Conservation (phyloP, 495 filamentous ascomycete genomes). For the Penicillium riverlandense region DNA sequence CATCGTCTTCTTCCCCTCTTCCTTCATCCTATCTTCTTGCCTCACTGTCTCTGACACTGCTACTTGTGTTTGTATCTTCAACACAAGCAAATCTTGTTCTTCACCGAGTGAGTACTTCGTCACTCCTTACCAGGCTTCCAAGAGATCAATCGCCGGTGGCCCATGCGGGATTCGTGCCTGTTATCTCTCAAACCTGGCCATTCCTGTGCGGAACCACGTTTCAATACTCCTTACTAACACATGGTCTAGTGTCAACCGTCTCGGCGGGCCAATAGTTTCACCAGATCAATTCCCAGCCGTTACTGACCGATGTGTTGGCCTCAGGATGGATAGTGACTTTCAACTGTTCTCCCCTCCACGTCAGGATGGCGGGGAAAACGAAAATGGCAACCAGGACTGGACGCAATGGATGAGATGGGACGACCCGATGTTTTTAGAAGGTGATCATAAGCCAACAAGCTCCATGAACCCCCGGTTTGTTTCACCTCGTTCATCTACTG, state of each 20-base stretch:
- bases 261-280: not conserved
- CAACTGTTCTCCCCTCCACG: constrained; percentile 33
- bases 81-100: not conserved
- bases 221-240: not conserved
- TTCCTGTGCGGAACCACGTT: not conserved
- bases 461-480: constrained; percentile 20
- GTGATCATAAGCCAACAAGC: constrained; percentile 14
- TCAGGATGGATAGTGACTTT: constrained; percentile 32
- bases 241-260: constrained; percentile 2
- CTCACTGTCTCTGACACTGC: too few relatives aligned
- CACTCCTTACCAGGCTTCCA: not conserved
- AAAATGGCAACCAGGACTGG: constrained; percentile 35
- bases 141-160: not conserved
- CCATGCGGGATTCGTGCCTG: not conserved
- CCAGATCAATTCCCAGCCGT: not conserved
- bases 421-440: constrained; percentile 26
- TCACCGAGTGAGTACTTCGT: constrained; percentile 7
- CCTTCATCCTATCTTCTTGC: not conserved
- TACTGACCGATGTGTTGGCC: constrained; percentile 10
- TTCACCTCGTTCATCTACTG: constrained; percentile 22
- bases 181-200: not conserved
- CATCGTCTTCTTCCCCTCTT: not conserved
- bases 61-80: too few relatives aligned
- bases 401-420: constrained; percentile 48
- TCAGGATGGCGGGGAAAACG: constrained; percentile 17